Evolutionary conservation across 2,329 filamentous ascomycete genomes (phyloP), one percentile per base, ranked within the genome.

Genomic region (Colletotrichum sojae): DNA sequence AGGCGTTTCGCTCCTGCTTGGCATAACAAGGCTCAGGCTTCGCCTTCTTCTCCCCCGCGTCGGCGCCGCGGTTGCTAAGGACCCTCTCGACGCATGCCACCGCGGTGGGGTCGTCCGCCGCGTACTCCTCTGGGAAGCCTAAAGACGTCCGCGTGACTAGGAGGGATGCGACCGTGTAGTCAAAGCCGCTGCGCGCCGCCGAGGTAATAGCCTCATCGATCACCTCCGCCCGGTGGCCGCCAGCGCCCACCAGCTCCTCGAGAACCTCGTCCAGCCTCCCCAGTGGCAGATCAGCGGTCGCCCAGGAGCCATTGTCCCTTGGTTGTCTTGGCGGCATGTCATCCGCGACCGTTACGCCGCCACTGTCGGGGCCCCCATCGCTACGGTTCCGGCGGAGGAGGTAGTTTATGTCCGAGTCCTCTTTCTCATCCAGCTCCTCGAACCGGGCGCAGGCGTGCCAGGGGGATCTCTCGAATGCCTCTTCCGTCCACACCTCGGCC

Each of bases 221-320:
- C 0, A 51, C 8, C 4, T 45, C 25, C 1, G 12, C 63, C 4
- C 48, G 6, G 16, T 45, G n/a, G 54, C 66, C 10, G 70, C 72
- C 62, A 70, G 31, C 15, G 45, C 15, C 15, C 15, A 69, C 58
- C 3, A 76, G 63, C 58, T 75, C 55, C 4, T 73, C 68, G 6
- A 74, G 6, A 43, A 76, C 73, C 27, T 75, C 74, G 18, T 73
- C 73, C 59, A 75, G 71, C 22, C 73, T 15, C 64, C 75, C 66
- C 2, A 70, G 31, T 15, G 75, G 69, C n/a, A 74, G 72, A 1
- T 36, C 4, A 67, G 54, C n/a, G 72, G 73, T 0, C 72, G 75
- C 10, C 64, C 22, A 49, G 18, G n/a, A 10, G 2, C 9, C 5
- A 5, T 16, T 61, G 1, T 16, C 9, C 15, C 8, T 46, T 10